Base-by-base conservation (phyloP, 2,329 filamentous ascomycete species). In the Periconia sp. region DNA sequence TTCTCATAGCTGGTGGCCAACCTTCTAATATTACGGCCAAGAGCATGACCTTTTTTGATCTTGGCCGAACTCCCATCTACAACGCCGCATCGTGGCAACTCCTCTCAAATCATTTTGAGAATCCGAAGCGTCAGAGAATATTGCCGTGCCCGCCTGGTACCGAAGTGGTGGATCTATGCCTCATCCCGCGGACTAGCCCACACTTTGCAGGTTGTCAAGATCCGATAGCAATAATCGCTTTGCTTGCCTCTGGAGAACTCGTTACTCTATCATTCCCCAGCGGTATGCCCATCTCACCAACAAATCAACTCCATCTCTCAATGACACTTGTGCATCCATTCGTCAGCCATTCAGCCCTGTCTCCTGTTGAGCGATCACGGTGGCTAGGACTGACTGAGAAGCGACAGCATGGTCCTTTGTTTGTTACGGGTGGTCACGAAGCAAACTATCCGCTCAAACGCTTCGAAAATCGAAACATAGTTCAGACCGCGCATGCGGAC, bases 351-450 rank as follows among this genome's bases (percentile, higher is more conserved):
- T 77, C 88, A 37, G 80, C 82, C 12, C 77, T 95, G n/a, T 81
- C 89, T 8, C 81, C 83, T 10, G 77, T 97, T 9, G 86, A 90
- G 34, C 83, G 94, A 19, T 84, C 84, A 6, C 81, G 86, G 51
- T 99, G 94, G 94, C 80, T 97, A 11, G 89, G 89, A 4, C 87
- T 97, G 84, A 82, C 84, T n/a, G 94, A 97, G 69, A 87, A 83
- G 52, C 82, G 92, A 26, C 81, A 84, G 30, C 85, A 88, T 57
- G 92, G 92, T 1, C 91, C 92, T 29, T 79, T 80, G 8, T 78
- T 99, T 25, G 70, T 96, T 2, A 82, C 83, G 52, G 94, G 94
- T 40, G 94, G 94, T 6, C 86, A 85, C 2, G 86, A 88, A 64
- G 86, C 82, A 2, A 77, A 79, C 4, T 83, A 84, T 50, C 83